Evolutionary conservation across 2,329 filamentous ascomycete genomes (phyloP), one percentile per base, ranked within the genome.

Genomic region (Neurospora sp.): DNA sequence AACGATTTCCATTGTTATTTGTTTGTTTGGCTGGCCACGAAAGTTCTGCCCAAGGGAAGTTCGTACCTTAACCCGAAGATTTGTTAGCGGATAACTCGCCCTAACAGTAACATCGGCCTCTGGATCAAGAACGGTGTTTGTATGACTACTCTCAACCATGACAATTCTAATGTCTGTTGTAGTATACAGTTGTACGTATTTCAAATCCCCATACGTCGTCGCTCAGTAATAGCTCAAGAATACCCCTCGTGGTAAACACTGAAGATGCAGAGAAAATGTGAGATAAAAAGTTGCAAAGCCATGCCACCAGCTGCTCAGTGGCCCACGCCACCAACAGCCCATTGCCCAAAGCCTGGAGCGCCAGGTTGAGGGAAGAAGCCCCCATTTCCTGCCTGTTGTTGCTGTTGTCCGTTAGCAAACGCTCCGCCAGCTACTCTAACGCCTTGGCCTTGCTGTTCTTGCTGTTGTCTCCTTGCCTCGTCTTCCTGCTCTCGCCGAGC

Each of bases 261-360:
- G 36, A 62, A 33, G 52, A 62, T 33, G 52, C 52, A 62, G 52
- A 62, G 19, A 62, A 36, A 62, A 57, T 19, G 19, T 28, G 10
- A 15, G 43, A 57, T 8, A 33, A 33, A 33, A 33, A 33, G 3
- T 62, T 62, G 52, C 52, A 62, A 62, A 62, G 52, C 23, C 52
- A 33, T 62, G 52, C 52, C 52, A 5, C 52, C 52, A 62, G 52
- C 17, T 33, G 33, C 19, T 78, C 74, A 82, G 80, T 88, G 87
- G 2, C 87, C 91, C 43, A 92, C 83, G 1, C 89, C 91, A 8
- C 91, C 83, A n/a, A 79, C 82, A 65, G 77, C 79, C 83, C 91
- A 93, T 73, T 89, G 86, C 71, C 84, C 84, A 78, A 90, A 91
- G 46, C 88, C 87, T 2, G 89, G 89, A 76, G 92, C 88, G 5